Conservation (phyloP, 2,329 filamentous ascomycete species). For the Aureobasidium zeae region DNA sequence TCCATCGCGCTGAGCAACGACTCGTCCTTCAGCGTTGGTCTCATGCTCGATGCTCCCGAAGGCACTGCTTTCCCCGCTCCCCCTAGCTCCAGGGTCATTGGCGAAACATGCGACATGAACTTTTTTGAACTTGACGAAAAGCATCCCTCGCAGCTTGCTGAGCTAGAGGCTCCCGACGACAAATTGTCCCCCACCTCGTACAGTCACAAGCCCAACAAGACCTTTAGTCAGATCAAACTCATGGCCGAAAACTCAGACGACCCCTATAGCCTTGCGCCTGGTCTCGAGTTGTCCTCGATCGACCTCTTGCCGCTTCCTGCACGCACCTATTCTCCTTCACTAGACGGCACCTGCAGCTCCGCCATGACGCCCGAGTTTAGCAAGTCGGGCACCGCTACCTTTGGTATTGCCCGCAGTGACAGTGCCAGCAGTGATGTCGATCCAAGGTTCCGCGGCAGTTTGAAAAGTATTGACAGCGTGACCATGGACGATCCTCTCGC, state of each 20-base stretch:
- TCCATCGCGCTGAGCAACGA: constrained; percentile 1
- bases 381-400: not conserved
- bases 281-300: constrained; percentile 18
- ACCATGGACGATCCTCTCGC: constrained; percentile 16
- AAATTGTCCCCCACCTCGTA: constrained; percentile 2
- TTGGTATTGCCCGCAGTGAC: constrained; percentile 2
- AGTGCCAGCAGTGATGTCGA: constrained; percentile 1
- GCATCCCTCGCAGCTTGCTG: constrained; percentile 1
- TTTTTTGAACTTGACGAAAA: not conserved
- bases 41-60: constrained; percentile 13
- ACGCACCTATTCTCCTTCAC: constrained; percentile 3
- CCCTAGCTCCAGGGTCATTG: constrained; percentile 1
- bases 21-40: constrained; percentile 6
- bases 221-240: constrained; percentile 14
- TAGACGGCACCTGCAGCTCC: constrained; percentile 11
- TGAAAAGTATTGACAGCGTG: constrained; percentile 15
- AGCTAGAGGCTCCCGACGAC: constrained; percentile 3
- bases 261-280: constrained; percentile 17
- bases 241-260: constrained; percentile 16
- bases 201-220: no score
- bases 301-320: constrained; percentile 15
- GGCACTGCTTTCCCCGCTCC: constrained; percentile 14
- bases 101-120: constrained; percentile 5
- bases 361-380: constrained; percentile 13
- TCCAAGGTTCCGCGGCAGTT: constrained; percentile 6